Evolutionary conservation across 2,329 filamentous ascomycete species (phyloP), one percentile per base, ranked within the genome.

Genomic region (Ophiostoma montium): DNA sequence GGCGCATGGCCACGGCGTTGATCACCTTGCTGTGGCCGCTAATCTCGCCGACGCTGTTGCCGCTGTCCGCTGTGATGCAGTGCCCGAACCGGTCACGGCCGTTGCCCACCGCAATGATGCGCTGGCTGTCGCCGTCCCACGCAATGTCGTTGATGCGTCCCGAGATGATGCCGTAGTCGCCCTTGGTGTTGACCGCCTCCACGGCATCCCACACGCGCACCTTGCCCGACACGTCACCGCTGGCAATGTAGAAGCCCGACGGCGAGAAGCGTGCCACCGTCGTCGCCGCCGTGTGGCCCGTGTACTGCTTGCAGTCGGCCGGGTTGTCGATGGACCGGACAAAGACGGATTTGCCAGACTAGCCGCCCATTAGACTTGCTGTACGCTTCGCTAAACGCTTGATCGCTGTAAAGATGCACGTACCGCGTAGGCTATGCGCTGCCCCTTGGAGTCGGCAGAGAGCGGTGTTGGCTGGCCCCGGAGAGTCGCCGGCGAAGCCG

Each of bases 301-400:
- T 94, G 68, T 96, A 98, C 66, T 98, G 89, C 62, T 84, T 88
- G 65, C 82, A 82, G 55, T 83, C 67, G 56, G 86, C 75, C 47
- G 90, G 90, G 63, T 92, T 71, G 69, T 98, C 90, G 69, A 98
- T 95, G 54, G 82, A 89, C 58, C 92, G 87, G 44, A 98, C 74
- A 68, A 95, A 96, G 67, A 98, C 82, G 54, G 90, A 96, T 72
- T 96, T 96, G 61, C 87, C 89, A 48, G 88, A 90, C 87, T 94
- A 44, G 7, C 19, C n/a, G 11, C 18, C 9, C 9, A 11, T n/a
- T 33, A 23, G 35, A 5, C 8, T 5, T 2, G 13, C n/a, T n/a
- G 15, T 18, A n/a, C 32, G 21, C 33, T 16, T 18, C 35, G 31
- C 9, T 32, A 38, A 32, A 13, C 36, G 13, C 10, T 13, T 23